A percentile compares a stretch with the other conserved stretches of the same genome.
Conservation (phyloP, 805 yeast genomes). For the Kluyveromyces siamensis region DNA sequence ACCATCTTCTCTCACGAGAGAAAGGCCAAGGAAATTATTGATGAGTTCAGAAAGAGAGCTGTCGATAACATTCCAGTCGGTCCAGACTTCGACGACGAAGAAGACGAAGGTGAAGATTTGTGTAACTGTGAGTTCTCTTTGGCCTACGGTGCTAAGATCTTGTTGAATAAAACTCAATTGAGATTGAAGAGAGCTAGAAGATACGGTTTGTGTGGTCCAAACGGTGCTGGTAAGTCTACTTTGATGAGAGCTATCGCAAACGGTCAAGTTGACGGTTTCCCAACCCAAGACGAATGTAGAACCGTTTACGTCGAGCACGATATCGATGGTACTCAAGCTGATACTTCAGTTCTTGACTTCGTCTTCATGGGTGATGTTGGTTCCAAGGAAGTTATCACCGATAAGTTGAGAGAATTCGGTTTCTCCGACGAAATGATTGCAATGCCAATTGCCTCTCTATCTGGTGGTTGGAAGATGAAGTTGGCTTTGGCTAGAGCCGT, state of each 20-base stretch:
- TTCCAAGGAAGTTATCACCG: slow-evolving; percentile 60
- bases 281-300: slow-evolving; percentile 97
- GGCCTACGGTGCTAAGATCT: slow-evolving; percentile 99
- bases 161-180: slow-evolving; percentile 98
- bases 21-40: slow-evolving; percentile 83
- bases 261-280: slow-evolving; percentile 99
- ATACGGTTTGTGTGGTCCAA: slow-evolving; percentile 99
- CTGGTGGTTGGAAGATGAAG: slow-evolving; percentile 99
- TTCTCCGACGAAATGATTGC: slow-evolving; percentile 89
- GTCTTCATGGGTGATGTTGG: slow-evolving; percentile 71
- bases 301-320: slow-evolving; percentile 99
- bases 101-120: slow-evolving; percentile 98
- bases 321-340: slow-evolving; percentile 97
- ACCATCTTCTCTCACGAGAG: slow-evolving; percentile 92
- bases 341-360: slow-evolving; percentile 87
- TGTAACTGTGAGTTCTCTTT: slow-evolving; percentile 99
- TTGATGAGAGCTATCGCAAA: slow-evolving; percentile 95
- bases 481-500: slow-evolving; percentile 99
- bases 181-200: slow-evolving; percentile 98
- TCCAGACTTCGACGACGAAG: slow-evolving; percentile 92
- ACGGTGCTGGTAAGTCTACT: slow-evolving; percentile 99
- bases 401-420: slow-evolving; percentile 79
- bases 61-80: slow-evolving; percentile 97
- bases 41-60: slow-evolving; percentile 91
- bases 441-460: slow-evolving; percentile 92